phyloP scores from a whole-genome alignment of 2,329 filamentous ascomycete species.

The Neofusicoccum sp. region DNA sequence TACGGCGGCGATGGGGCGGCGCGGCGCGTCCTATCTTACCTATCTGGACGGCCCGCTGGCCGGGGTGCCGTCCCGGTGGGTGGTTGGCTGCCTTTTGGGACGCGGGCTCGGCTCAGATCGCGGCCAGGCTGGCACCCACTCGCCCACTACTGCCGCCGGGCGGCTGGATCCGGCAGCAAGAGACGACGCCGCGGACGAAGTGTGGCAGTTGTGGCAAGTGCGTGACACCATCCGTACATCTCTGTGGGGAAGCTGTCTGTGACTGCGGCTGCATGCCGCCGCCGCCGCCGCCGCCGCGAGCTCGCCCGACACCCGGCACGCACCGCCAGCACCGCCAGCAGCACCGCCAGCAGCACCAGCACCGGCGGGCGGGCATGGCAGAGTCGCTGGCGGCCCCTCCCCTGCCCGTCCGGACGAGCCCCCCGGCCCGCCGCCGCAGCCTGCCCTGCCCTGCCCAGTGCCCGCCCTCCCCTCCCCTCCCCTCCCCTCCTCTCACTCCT shows the following conservation, averaged over 20 bases:
- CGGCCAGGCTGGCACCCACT: not conserved
- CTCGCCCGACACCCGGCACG: not conserved
- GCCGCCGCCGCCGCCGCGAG: not conserved
- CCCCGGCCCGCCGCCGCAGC: too few species aligned
- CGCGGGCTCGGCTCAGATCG: not conserved
- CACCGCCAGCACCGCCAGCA: not conserved
- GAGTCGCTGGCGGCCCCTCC: conserved; percentile 1
- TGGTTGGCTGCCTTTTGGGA: not conserved
- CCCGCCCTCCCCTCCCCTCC: conserved; percentile 6
- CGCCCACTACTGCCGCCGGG: too few species aligned
- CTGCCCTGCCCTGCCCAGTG: not conserved
- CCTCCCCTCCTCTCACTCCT: not conserved
- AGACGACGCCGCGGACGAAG: not conserved
- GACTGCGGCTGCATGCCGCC: conserved; percentile 13
- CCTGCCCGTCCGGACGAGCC: too few species aligned
- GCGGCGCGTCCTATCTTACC: conserved; percentile 4
- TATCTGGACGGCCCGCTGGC: conserved; percentile 9
- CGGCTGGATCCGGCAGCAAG: not conserved
- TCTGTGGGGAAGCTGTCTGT: conserved; percentile 14
- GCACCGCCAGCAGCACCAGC: not conserved
- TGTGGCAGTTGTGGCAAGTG: conserved; percentile 11
- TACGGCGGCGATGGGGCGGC: not conserved
- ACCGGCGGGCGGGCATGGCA: not conserved
- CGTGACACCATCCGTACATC: conserved; percentile 15
- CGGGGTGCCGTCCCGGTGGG: not conserved